phyloP scores from a whole-genome alignment of 768 basidiomycete species.

The Nevesoporus exiguus region DNA sequence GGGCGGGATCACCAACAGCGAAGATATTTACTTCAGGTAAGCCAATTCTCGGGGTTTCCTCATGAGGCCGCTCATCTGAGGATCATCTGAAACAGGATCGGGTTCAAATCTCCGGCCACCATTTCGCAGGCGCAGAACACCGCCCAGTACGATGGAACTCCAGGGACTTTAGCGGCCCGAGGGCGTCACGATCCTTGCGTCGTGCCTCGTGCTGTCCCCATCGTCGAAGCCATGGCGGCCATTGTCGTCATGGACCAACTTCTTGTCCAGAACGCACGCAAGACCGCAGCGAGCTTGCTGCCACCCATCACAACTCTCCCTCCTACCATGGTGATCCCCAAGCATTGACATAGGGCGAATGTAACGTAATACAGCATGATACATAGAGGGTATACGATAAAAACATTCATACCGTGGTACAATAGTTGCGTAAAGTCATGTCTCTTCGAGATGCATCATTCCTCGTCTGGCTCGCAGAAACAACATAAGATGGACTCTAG shows the following conservation, averaged over 20 bases:
- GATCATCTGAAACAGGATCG: slow-evolving; percentile 56
- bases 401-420: slow-evolving; percentile 1
- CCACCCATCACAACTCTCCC: slow-evolving; percentile 87
- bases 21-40: slow-evolving; percentile 95
- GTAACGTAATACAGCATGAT: background rate
- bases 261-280: slow-evolving; percentile 83
- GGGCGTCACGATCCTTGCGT: slow-evolving; percentile 98
- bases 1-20: slow-evolving; percentile 96
- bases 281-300: slow-evolving; percentile 69
- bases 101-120: slow-evolving; percentile 98
- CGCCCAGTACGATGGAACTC: slow-evolving; percentile 89
- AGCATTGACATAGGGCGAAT: slow-evolving; percentile 16
- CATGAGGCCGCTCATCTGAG: slow-evolving; percentile 6
- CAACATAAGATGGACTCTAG: slow-evolving; percentile 63
- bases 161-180: slow-evolving; percentile 82
- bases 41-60: slow-evolving; percentile 16
- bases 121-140: slow-evolving; percentile 91
- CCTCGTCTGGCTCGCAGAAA: slow-evolving; percentile 55
- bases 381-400: slow-evolving; percentile 14
- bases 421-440: background rate
- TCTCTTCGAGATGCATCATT: slow-evolving; percentile 16
- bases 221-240: slow-evolving; percentile 97
- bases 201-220: slow-evolving; percentile 94
- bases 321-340: slow-evolving; percentile 82
- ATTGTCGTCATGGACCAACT: slow-evolving; percentile 94